phyloP scores from a whole-genome alignment of 2,329 filamentous ascomycete species.

The Fusarium humuli region DNA sequence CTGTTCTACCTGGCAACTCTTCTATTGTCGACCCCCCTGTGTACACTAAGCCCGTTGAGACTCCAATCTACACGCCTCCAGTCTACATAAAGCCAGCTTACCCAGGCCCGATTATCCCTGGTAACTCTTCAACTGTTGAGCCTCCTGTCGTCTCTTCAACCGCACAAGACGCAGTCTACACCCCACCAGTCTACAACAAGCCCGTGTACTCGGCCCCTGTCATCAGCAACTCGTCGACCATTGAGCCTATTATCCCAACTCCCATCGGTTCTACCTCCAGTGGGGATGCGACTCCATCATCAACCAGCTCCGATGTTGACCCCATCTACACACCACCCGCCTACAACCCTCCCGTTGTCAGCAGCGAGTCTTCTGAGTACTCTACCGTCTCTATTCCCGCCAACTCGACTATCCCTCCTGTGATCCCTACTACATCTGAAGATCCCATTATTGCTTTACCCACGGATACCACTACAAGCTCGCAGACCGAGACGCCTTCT shows the following conservation, averaged over 20 bases:
- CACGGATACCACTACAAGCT: slow-evolving; percentile 8
- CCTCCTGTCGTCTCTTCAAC: slow-evolving; percentile 1
- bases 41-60: slow-evolving; percentile 25
- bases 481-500: slow-evolving; percentile 11
- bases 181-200: slow-evolving; percentile 27
- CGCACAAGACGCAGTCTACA: slow-evolving; percentile 5
- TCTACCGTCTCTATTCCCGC: neutral
- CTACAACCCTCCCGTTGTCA: slow-evolving; percentile 9
- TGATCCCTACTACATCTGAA: slow-evolving; percentile 7
- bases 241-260: slow-evolving; percentile 14
- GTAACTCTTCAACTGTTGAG: slow-evolving; percentile 9
- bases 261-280: neutral
- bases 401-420: slow-evolving; percentile 21
- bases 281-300: neutral
- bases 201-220: slow-evolving; percentile 12
- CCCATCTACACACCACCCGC: slow-evolving; percentile 26
- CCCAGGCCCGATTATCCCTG: neutral
- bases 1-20: slow-evolving; percentile 22
- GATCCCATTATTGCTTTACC: neutral
- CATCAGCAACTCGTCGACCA: slow-evolving; percentile 19
- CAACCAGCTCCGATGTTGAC: slow-evolving; percentile 3
- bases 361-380: slow-evolving; percentile 19
- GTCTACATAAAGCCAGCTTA: slow-evolving; percentile 21
- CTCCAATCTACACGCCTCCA: slow-evolving; percentile 26
- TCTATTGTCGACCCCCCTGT: slow-evolving; percentile 4